Evolutionary conservation across 495 filamentous ascomycete genomes (phyloP), one percentile per base, ranked within the genome.

Genomic region (Penicillium ochrochloron): DNA sequence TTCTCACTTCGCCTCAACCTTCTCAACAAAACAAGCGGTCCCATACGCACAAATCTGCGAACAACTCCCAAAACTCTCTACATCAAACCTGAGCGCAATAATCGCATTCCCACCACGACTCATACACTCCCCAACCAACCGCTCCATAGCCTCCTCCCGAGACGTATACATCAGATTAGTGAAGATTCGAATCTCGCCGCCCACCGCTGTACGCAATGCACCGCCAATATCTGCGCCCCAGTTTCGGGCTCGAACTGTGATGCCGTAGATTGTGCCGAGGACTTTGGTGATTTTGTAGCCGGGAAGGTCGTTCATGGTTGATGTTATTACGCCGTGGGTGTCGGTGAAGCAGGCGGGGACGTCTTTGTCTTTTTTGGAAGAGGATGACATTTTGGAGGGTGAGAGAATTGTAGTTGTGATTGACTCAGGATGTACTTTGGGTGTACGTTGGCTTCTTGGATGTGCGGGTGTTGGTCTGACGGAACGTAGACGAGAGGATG

Each of bases 1-100:
- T 27, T 17, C 27, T 54, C 35, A 54, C 29, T 52, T 46, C 56
- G 71, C 66, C 35, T 75, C 77, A 62, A 83, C 63, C 64, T 79
- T 78, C 67, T 87, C 83, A 23, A 87, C 72, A 27, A 84, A 51
- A 62, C 80, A 81, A 11, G 85, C 86, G 5, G 86, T 88, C 1
- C 86, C 86, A 74, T 87, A 88, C 1, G 84, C 85, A 69, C 82
- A 84, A 57, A 83, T 81, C 69, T 87, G 84, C n/a, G 83, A 80
- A 65, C 82, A 86, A n/a, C 62, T 66, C 39, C 82, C 66, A 42
- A 72, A 62, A 57, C 60, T 66, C 44, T 57, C 65, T 34, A 63
- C 60, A 68, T 88, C 85, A 68, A 88, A 88, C 51, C 82, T 76
- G 56, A 87, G 73, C 17, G 82, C 82, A 61, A 88, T 80, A 62